Evolutionary conservation across 805 yeast species (phyloP).

Genomic region (Candida easanensis): DNA sequence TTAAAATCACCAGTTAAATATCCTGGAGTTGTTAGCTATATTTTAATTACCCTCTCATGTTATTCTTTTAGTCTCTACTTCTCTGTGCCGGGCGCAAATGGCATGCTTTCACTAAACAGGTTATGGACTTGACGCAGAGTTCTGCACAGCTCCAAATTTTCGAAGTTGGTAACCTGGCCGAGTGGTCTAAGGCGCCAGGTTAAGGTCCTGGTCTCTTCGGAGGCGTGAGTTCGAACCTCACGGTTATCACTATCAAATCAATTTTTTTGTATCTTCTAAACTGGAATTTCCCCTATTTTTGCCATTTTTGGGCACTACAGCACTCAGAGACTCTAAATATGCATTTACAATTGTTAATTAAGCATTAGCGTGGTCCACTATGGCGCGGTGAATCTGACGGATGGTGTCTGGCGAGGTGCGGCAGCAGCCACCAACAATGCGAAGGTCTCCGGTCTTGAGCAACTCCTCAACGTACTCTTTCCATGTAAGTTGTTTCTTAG

Average conservation of each 20-base stretch:
- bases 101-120: too few species aligned
- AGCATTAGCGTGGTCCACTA: background rate
- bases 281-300: background rate
- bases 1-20: too few species aligned
- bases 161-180: conserved; percentile 58
- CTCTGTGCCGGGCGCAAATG: too few species aligned
- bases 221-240: conserved; percentile 88
- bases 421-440: conserved; percentile 75
- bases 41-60: too few species aligned
- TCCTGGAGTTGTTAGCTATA: too few species aligned
- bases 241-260: conserved; percentile 53
- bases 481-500: conserved; percentile 34
- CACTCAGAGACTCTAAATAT: background rate
- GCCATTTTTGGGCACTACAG: background rate
- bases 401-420: conserved; percentile 52
- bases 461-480: conserved; percentile 37
- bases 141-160: too few species aligned
- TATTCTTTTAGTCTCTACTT: too few species aligned
- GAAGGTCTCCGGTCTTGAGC: conserved; percentile 36
- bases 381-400: conserved; percentile 4
- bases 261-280: conserved; percentile 4
- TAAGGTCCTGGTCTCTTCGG: conserved; percentile 82
- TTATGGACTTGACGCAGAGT: too few species aligned
- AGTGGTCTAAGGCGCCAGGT: conserved; percentile 73
- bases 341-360: background rate